Conservation (phyloP, 306 rosid species). For the Rubus parviflorus region DNA sequence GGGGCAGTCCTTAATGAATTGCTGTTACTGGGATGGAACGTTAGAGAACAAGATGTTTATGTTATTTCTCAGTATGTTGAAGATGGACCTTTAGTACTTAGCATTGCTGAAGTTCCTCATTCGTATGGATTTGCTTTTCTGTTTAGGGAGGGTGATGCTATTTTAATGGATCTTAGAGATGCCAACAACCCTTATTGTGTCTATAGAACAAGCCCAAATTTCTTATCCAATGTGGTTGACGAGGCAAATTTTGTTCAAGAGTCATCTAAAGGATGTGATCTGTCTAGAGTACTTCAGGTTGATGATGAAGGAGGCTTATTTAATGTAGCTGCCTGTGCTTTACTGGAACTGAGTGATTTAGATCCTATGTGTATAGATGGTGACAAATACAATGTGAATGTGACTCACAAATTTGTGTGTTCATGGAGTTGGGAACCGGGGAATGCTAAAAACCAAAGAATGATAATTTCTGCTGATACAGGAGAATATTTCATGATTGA, state of each 20-base stretch:
- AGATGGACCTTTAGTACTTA: constrained; percentile 70
- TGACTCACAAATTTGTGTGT: constrained; percentile 60
- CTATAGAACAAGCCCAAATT: constrained; percentile 59
- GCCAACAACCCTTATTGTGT: constrained; percentile 59
- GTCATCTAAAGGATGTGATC: constrained; percentile 35
- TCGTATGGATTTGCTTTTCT: constrained; percentile 73
- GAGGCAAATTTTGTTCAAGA: constrained; percentile 74
- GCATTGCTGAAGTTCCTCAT: constrained; percentile 84
- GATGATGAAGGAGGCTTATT: constrained; percentile 80
- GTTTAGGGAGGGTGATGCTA: constrained; percentile 85
- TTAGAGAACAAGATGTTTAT: constrained; percentile 49
- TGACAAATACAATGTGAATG: constrained; percentile 49
- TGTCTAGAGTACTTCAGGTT: constrained; percentile 61
- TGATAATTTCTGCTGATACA: constrained; percentile 71
- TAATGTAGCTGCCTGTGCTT: constrained; percentile 90
- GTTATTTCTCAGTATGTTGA: constrained; percentile 64
- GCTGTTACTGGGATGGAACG: constrained; percentile 74
- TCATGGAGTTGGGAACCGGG: constrained; percentile 96
- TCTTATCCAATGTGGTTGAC: constrained; percentile 58
- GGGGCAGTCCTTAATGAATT: constrained; percentile 61
- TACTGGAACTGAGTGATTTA: constrained; percentile 75
- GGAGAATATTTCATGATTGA: constrained; percentile 89
- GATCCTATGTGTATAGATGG: constrained; percentile 97
- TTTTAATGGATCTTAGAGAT: constrained; percentile 90
- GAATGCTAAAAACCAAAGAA: constrained; percentile 51